phyloP scores from a whole-genome alignment of 345 rosid genomes.

The Citrus cavaleriei region DNA sequence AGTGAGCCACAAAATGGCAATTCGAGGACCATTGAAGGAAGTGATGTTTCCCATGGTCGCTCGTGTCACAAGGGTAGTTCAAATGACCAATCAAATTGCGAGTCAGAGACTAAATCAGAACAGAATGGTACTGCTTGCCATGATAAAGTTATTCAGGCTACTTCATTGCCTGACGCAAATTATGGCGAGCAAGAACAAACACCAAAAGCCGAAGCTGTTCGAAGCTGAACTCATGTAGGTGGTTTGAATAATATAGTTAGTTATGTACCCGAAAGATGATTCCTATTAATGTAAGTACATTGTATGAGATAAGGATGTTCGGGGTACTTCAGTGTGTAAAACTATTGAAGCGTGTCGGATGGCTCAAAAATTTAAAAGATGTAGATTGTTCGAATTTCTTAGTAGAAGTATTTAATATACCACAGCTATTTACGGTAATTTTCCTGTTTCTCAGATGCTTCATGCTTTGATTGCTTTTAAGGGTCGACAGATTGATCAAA shows the following conservation, averaged over 20 bases:
- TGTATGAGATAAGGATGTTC: not conserved
- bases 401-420: not conserved
- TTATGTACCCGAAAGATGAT: conserved; percentile 17
- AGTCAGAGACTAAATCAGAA: conserved; percentile 27
- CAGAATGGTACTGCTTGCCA: conserved; percentile 21
- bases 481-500: too few relatives aligned
- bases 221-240: conserved; percentile 38
- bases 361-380: conserved; percentile 3
- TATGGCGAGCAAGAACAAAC: conserved; percentile 32
- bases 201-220: conserved; percentile 50
- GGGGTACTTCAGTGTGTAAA: conserved; percentile 21
- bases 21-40: conserved; percentile 24
- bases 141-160: not conserved
- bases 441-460: not conserved
- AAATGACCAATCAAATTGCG: conserved; percentile 7
- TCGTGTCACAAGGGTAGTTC: conserved; percentile 8
- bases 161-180: conserved; percentile 15
- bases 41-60: conserved; percentile 7
- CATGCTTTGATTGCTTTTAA: not conserved
- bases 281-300: conserved; percentile 31
- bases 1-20: conserved; percentile 23
- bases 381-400: conserved; percentile 5
- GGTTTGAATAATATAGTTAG: not conserved
- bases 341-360: conserved; percentile 19
- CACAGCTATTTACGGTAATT: not conserved